Base-by-base conservation (phyloP, 225 moss, liverwort and hornwort species). In the Bryum argenteum region DNA sequence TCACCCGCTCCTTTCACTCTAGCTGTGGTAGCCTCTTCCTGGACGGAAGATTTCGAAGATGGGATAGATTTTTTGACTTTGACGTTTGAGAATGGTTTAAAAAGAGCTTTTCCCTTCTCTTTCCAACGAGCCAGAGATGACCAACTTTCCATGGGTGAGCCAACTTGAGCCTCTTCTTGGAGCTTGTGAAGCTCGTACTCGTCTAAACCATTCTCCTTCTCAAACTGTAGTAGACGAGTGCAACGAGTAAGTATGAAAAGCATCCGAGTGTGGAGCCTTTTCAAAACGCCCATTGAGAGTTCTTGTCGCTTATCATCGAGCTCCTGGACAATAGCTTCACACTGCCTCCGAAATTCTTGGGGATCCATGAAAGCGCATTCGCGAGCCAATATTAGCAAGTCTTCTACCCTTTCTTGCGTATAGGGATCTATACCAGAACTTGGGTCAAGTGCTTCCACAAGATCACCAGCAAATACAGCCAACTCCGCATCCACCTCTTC, bases 251-350 rank as follows among this genome's bases (percentile, higher is more conserved):
- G 91, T 66, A 94, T 90, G 81, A 97, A 97, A 12, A 97, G 86
- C 90, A 97, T 97, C 60, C 94, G 89, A 47, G 91, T 97, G 70
- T 97, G 96, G 41, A 97, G 83, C 83, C 86, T 89, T 77, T 97
- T 97, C 62, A 97, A 70, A 47, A 86, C 78, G 62, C 96, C 96
- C 89, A 97, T 91, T n/a, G 82, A 87, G 64, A 97, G 91, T 59
- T 91, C 83, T 82, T 97, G 96, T 58, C 96, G 91, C 77, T 87
- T 94, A 80, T 97, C 96, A 78, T 97, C 96, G 51, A 97, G 88
- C 12, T 93, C 96, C 83, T 94, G 93, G n/a, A 97, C 96, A 65
- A 97, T 89, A 54, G 81, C 87, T 75, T 97, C 96, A 85, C 96
- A 97, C 33, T 90, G 90, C 79, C 83, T 88, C 71, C 91, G 85